Conservation (phyloP, 768 basidiomycete species). For the Mycena vitilis region DNA sequence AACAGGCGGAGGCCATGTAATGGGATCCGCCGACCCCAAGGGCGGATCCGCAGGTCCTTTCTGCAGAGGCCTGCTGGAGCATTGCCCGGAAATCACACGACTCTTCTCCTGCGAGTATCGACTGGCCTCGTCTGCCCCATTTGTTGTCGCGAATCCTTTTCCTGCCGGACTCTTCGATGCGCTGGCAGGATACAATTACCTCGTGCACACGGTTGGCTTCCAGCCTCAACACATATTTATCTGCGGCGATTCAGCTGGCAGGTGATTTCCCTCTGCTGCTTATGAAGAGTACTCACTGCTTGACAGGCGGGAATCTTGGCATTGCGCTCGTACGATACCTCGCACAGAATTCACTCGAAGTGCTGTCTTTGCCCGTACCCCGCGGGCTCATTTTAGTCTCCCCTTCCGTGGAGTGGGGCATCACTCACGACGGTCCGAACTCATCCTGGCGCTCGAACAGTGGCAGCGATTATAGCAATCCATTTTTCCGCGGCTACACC, state of each 20-base stretch:
- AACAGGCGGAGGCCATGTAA: conserved; percentile 8
- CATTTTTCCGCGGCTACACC: conserved; percentile 35
- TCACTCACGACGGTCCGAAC: conserved; percentile 36
- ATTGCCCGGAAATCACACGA: background rate
- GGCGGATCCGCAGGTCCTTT: conserved; percentile 6
- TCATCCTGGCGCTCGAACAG: conserved; percentile 34
- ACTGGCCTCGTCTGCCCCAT: background rate
- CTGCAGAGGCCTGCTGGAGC: conserved; percentile 7
- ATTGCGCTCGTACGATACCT: conserved; percentile 8
- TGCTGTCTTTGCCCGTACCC: conserved; percentile 31
- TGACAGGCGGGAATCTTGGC: conserved; percentile 4
- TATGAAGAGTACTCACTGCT: background rate
- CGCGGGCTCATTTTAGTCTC: conserved; percentile 47
- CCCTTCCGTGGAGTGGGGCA: conserved; percentile 47
- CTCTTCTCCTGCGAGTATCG: conserved; percentile 16
- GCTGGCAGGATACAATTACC: conserved; percentile 3
- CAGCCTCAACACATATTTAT: conserved; percentile 11
- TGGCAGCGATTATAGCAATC: conserved; percentile 40
- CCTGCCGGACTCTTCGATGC: conserved; percentile 2
- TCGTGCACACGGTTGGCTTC: conserved; percentile 9
- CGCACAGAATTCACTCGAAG: background rate
- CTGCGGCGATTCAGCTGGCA: conserved; percentile 9
- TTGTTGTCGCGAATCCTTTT: conserved; percentile 8
- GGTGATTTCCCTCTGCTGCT: conserved; percentile 38
- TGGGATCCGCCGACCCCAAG: conserved; percentile 9